Evolutionary conservation across 257 asterid species (phyloP), one percentile per base, ranked within the genome.

Genomic region (Solanum rostratum): DNA sequence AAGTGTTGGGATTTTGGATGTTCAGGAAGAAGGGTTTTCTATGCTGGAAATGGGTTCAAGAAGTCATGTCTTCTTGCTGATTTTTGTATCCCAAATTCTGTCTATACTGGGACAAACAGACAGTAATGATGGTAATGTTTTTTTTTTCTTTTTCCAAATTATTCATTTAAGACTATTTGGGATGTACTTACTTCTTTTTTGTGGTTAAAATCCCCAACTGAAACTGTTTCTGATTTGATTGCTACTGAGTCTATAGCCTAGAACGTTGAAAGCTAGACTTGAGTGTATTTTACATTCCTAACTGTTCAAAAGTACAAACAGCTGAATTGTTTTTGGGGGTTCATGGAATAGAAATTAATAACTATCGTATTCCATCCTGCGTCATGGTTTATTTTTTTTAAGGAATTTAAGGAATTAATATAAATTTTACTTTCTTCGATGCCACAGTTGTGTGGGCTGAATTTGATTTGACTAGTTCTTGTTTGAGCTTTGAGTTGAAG

Each of bases 121-220:
- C 80, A 69, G 82, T 29, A 83, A 69, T 43, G 98, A 95, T 85
- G 81, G 98, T 95, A 88, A 87, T 97, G 82, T 10, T 66, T 69
- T 37, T 53, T 5, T 43, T 16, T 30, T 82, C 12, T 62, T 54
- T 82, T 52, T 39, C 83, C 43, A 19, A 19, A 39, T 37, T 37
- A 16, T 66, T 20, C 10, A 13, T 15, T 69, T 85, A 73, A 39
- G 60, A 14, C 45, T 49, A 49, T 57, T 10, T 29, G 5, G 52
- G 50, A 81, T 81, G 83, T 73, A 37, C 76, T 29, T 20, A 24
- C 8, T 53, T 45, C 50, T 33, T 27, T 41, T 20, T 80, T 76
- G 16, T 13, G 52, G 33, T 50, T 71, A 66, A 37, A n/a, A 30
- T 45, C 80, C 74, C 30, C 16, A 69, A 52, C 0, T 69, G 59